Evolutionary conservation across 2,329 filamentous ascomycete species (phyloP).

Genomic region (Monilinia polystroma): DNA sequence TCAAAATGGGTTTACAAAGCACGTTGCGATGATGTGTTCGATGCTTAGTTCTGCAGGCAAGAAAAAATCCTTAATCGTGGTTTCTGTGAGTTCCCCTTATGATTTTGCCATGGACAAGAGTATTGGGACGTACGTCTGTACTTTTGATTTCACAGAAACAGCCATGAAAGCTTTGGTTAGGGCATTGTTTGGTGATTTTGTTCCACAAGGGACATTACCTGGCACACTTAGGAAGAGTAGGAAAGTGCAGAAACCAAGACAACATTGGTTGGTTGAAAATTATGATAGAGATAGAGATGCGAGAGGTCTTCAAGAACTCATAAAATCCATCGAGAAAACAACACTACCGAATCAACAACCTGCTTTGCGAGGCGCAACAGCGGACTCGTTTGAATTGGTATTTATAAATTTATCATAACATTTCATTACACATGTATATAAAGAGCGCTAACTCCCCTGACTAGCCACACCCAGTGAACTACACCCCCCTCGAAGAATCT

Average conservation of each 20-base stretch:
- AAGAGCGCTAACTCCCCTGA: conserved; percentile 12
- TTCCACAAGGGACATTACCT: conserved; percentile 58
- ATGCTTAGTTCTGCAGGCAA: conserved; percentile 74
- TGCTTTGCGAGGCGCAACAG: conserved; percentile 61
- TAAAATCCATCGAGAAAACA: conserved; percentile 67
- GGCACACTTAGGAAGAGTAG: conserved; percentile 83
- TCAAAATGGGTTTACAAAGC: conserved; percentile 92
- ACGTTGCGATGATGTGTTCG: conserved; percentile 92
- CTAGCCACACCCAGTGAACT: background rate
- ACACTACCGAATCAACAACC: conserved; percentile 65
- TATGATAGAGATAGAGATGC: conserved; percentile 80
- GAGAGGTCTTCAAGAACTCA: conserved; percentile 69
- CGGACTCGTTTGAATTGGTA: conserved; percentile 72
- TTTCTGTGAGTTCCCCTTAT: conserved; percentile 92
- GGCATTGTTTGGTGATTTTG: conserved; percentile 75
- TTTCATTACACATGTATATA: background rate
- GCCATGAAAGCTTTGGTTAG: conserved; percentile 82
- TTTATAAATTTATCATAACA: conserved; percentile 1
- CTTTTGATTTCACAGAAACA: conserved; percentile 93
- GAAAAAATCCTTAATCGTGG: conserved; percentile 86
- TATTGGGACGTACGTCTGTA: conserved; percentile 91
- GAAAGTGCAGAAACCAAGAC: conserved; percentile 82
- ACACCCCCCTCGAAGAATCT: conserved; percentile 56
- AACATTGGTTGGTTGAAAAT: conserved; percentile 91
- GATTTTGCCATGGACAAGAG: conserved; percentile 92